phyloP scores from a whole-genome alignment of 352 stramenopile species.

The Pythium utonaiense region DNA sequence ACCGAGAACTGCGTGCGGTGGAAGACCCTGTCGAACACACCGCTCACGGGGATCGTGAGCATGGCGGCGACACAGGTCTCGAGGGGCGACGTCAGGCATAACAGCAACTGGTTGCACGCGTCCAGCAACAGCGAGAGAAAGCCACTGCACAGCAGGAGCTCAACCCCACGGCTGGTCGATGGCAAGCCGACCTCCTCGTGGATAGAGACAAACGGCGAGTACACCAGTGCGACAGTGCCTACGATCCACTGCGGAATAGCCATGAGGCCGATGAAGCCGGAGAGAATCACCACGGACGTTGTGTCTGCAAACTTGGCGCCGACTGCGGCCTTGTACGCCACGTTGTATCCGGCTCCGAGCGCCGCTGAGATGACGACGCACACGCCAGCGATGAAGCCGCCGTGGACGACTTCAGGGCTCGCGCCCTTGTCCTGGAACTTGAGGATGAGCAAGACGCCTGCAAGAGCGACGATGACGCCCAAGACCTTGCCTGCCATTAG shows the following conservation, averaged over 20 bases:
- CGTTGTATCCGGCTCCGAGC: slow-evolving; percentile 41
- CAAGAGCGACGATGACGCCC: slow-evolving; percentile 35
- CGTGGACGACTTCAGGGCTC: slow-evolving; percentile 11
- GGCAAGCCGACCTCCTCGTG: slow-evolving; percentile 41
- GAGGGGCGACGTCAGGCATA: slow-evolving; percentile 46
- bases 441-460: slow-evolving; percentile 39
- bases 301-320: slow-evolving; percentile 39
- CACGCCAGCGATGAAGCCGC: slow-evolving; percentile 30
- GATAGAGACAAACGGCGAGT: slow-evolving; percentile 32
- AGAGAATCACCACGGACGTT: slow-evolving; percentile 40
- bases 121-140: slow-evolving; percentile 28
- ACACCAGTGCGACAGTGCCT: slow-evolving; percentile 31
- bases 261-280: slow-evolving; percentile 33
- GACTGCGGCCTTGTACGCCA: slow-evolving; percentile 29
- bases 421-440: slow-evolving; percentile 27
- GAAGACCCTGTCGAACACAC: slow-evolving; percentile 36
- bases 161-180: slow-evolving; percentile 21
- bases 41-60: slow-evolving; percentile 45
- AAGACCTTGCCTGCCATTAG: slow-evolving; percentile 30
- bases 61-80: slow-evolving; percentile 48
- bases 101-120: slow-evolving; percentile 30
- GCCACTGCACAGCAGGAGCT: slow-evolving; percentile 31
- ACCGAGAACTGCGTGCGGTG: slow-evolving; percentile 40
- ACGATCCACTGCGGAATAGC: slow-evolving; percentile 38
- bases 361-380: slow-evolving; percentile 36